A percentile compares a stretch with the other conserved stretches of the same genome.
phyloP scores from a whole-genome alignment of 2,329 filamentous ascomycete species.

The Elsinoe arachidis region DNA sequence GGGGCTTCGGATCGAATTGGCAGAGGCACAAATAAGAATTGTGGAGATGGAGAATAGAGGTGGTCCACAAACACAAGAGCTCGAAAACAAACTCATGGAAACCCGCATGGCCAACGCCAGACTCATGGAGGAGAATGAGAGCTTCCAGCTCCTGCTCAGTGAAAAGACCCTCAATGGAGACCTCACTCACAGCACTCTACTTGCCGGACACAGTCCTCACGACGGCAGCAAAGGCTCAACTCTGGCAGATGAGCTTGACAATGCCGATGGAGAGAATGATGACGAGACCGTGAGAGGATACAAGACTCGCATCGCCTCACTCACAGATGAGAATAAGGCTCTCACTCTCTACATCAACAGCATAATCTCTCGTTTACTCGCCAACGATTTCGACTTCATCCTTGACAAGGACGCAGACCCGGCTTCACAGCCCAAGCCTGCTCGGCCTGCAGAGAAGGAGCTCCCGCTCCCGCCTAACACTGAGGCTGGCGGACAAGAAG shows the following conservation, averaged over 20 bases:
- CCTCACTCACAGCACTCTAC: constrained; percentile 73
- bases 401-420: constrained; percentile 58
- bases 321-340: constrained; percentile 94
- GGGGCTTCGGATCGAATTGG: constrained; percentile 79
- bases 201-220: constrained; percentile 43
- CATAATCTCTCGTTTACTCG: constrained; percentile 89
- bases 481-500: constrained; percentile 40
- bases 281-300: constrained; percentile 57
- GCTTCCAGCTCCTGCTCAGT: constrained; percentile 87
- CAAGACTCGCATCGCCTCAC: constrained; percentile 67
- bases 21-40: constrained; percentile 90
- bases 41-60: constrained; percentile 91
- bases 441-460: constrained; percentile 61
- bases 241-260: constrained; percentile 76
- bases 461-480: constrained; percentile 62
- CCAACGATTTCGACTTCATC: constrained; percentile 92
- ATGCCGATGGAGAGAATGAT: constrained; percentile 50
- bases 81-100: constrained; percentile 86
- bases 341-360: constrained; percentile 97
- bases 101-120: constrained; percentile 91
- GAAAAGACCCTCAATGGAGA: constrained; percentile 95
- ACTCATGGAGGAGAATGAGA: constrained; percentile 97
- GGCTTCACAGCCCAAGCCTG: neutral
- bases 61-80: constrained; percentile 74
- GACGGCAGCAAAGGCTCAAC: constrained; percentile 42